Conservation (phyloP, 1,139 yeast species). For the Yamadazyma atmosphaerica region DNA sequence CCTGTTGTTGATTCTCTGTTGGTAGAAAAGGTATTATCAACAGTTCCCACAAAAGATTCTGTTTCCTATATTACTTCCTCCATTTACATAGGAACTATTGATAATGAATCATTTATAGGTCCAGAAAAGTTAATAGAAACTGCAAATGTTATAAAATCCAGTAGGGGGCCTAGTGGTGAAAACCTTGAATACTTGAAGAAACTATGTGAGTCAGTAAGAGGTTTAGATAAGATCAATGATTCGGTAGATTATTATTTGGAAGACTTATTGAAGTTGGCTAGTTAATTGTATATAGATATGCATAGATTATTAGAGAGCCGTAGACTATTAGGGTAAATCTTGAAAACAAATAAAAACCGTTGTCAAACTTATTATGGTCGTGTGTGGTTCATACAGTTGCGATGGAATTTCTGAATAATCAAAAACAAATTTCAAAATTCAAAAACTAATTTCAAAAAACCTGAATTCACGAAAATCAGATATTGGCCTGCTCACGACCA, state of each 20-base stretch:
- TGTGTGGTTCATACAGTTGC: no score
- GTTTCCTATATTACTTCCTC: slow-evolving; percentile 52
- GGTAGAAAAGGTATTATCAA: slow-evolving; percentile 12
- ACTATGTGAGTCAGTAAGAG: slow-evolving; percentile 53
- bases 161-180: slow-evolving; percentile 79
- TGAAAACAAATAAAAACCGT: no score
- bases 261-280: no score
- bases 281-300: no score
- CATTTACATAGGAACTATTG: slow-evolving; percentile 83
- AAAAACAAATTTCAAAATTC: no score
- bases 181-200: slow-evolving; percentile 69
- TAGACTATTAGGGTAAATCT: no score
- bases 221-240: slow-evolving; percentile 36
- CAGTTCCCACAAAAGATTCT: slow-evolving; percentile 27
- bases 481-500: no score
- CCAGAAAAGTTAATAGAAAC: slow-evolving; percentile 64
- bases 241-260: slow-evolving; percentile 39
- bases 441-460: no score
- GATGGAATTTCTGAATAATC: no score
- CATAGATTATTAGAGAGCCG: no score
- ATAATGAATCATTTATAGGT: slow-evolving; percentile 80
- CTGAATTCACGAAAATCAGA: no score
- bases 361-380: no score
- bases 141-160: slow-evolving; percentile 55
- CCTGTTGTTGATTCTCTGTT: slow-evolving; percentile 10